phyloP scores from a whole-genome alignment of 495 filamentous ascomycete species.

The Viridothelium virens region DNA sequence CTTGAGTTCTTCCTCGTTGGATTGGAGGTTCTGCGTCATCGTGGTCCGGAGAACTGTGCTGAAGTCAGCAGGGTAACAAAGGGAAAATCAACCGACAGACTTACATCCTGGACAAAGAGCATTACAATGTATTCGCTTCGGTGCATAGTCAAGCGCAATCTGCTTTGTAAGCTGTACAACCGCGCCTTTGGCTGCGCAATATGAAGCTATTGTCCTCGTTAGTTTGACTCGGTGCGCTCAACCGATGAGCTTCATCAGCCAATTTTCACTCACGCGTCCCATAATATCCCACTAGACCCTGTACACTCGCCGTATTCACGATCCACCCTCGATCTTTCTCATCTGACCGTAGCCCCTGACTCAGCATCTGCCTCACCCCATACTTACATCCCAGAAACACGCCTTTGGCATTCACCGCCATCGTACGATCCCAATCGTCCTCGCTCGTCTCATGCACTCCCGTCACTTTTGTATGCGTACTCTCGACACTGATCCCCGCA shows the following conservation, averaged over 20 bases:
- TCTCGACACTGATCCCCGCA: constrained; percentile 39
- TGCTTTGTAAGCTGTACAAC: constrained; percentile 45
- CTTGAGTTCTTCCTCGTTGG: constrained; percentile 13
- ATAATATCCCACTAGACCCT: constrained; percentile 37
- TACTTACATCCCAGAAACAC: constrained; percentile 48
- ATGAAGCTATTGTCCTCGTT: constrained; percentile 21
- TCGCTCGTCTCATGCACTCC: constrained; percentile 39
- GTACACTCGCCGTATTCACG: constrained; percentile 45
- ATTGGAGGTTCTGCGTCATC: constrained; percentile 27
- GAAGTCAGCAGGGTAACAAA: constrained; percentile 10
- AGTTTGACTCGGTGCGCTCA: background rate
- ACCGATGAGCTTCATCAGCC: background rate
- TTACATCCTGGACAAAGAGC: constrained; percentile 49
- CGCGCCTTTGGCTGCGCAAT: constrained; percentile 47
- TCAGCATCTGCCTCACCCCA: constrained; percentile 45
- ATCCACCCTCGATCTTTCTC: constrained; percentile 50
- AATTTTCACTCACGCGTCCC: constrained; percentile 27
- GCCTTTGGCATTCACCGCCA: constrained; percentile 61
- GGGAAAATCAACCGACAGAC: constrained; percentile 19
- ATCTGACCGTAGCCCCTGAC: constrained; percentile 39
- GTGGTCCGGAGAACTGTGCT: constrained; percentile 14
- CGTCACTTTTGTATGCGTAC: constrained; percentile 20
- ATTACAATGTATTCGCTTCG: constrained; percentile 48
- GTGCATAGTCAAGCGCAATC: constrained; percentile 46
- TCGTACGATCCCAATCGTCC: constrained; percentile 57